Evolutionary conservation across 2,329 filamentous ascomycete species (phyloP).

Genomic region (Fusarium caatingaense): DNA sequence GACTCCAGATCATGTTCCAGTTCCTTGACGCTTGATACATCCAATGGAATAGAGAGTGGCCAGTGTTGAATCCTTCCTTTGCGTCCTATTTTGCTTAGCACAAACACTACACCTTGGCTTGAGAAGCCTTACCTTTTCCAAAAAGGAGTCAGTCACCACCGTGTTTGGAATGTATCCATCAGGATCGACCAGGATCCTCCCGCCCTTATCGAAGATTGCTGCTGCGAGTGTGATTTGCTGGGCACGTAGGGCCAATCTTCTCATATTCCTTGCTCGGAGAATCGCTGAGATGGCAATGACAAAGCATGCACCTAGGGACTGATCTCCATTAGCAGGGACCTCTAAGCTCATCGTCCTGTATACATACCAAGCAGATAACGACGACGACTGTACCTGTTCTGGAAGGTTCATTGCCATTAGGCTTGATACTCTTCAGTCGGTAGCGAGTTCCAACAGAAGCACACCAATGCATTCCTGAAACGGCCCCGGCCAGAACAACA

Average conservation of each 20-base stretch:
- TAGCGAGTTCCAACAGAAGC: slow-evolving; percentile 79
- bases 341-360: not conserved
- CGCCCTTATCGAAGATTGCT: slow-evolving; percentile 74
- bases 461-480: slow-evolving; percentile 91
- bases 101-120: not conserved
- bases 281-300: slow-evolving; percentile 67
- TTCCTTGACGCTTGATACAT: slow-evolving; percentile 84
- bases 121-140: slow-evolving; percentile 65
- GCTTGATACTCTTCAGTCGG: slow-evolving; percentile 60
- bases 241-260: slow-evolving; percentile 66
- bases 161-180: slow-evolving; percentile 76
- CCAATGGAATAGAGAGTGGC: slow-evolving; percentile 87
- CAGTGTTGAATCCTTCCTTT: slow-evolving; percentile 79
- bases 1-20: slow-evolving; percentile 75
- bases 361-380: slow-evolving; percentile 74
- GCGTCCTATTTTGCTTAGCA: slow-evolving; percentile 52
- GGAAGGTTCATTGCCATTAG: slow-evolving; percentile 57
- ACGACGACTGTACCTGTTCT: slow-evolving; percentile 77
- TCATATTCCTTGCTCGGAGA: slow-evolving; percentile 64
- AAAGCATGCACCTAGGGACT: slow-evolving; percentile 72
- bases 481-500: slow-evolving; percentile 75
- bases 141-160: slow-evolving; percentile 82
- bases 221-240: slow-evolving; percentile 70
- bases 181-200: slow-evolving; percentile 74
- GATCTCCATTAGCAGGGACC: slow-evolving; percentile 5